Evolutionary conservation across 225 moss, liverwort and hornwort genomes (phyloP).

Genomic region (Takakia lepidozioides): DNA sequence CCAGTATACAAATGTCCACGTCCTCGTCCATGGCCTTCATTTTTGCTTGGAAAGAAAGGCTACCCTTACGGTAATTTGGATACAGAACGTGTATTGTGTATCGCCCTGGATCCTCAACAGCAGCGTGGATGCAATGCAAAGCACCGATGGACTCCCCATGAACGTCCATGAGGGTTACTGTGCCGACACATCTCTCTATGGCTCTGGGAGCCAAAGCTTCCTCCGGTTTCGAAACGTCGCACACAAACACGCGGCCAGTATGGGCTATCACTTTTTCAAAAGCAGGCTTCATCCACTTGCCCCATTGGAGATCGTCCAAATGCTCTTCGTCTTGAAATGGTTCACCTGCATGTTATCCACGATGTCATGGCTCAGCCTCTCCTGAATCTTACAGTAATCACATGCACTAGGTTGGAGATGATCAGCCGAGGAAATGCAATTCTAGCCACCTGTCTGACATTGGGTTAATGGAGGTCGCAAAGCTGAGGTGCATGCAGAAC

Average conservation of each 20-base stretch:
- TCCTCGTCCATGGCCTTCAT: slow-evolving; percentile 29
- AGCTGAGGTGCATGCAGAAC: background rate
- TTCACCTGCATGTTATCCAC: slow-evolving; percentile 12
- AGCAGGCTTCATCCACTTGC: slow-evolving; percentile 33
- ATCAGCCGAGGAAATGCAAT: background rate
- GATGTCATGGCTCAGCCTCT: background rate
- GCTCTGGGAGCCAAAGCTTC: slow-evolving; percentile 1
- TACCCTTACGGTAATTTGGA: slow-evolving; percentile 45
- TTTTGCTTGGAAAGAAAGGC: slow-evolving; percentile 26
- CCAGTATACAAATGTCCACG: slow-evolving; percentile 32
- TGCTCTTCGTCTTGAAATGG: slow-evolving; percentile 26
- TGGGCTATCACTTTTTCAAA: slow-evolving; percentile 43
- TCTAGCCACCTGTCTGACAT: background rate
- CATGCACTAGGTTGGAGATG: too few species aligned
- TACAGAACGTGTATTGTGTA: slow-evolving; percentile 34
- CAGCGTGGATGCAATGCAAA: slow-evolving; percentile 25
- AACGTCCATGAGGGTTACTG: slow-evolving; percentile 36
- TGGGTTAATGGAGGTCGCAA: background rate
- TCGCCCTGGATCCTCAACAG: slow-evolving; percentile 15
- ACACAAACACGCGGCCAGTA: slow-evolving; percentile 27
- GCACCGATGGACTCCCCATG: slow-evolving; percentile 42
- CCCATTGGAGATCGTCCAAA: slow-evolving; percentile 41
- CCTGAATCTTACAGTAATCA: too few species aligned
- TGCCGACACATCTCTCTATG: slow-evolving; percentile 23
- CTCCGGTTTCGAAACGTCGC: slow-evolving; percentile 24